Percentiles rank a stretch among this genome's conserved stretches.
Conservation (phyloP, 1,284 basidiomycete genomes). For the Cryptococcus jaspeensis region DNA sequence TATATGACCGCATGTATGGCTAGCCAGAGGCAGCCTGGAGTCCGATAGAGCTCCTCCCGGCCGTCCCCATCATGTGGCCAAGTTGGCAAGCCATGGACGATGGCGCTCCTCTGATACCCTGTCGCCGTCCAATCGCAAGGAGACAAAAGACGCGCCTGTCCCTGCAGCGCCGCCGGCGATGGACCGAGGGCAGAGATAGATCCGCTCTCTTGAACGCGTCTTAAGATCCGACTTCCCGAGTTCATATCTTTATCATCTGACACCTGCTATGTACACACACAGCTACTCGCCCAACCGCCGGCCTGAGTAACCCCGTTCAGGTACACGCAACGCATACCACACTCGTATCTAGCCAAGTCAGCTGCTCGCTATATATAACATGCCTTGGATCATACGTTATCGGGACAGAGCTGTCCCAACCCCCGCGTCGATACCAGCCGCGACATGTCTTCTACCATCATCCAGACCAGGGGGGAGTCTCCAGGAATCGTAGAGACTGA, state of each 20-base stretch:
- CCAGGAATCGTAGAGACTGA: constrained; percentile 1
- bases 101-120: neutral
- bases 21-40: no score
- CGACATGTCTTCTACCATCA: neutral
- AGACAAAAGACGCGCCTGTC: no score
- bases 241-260: neutral
- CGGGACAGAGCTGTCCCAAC: neutral
- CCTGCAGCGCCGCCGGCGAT: no score
- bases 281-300: no score
- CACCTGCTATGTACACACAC: no score
- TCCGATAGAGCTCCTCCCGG: neutral
- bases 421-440: neutral
- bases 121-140: neutral
- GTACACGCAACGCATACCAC: neutral
- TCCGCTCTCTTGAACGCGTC: no score
- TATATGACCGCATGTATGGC: no score
- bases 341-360: no score
- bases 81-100: no score
- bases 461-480: neutral
- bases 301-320: neutral
- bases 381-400: neutral
- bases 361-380: neutral
- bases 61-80: no score
- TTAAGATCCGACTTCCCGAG: neutral
- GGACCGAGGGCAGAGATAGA: no score